Evolutionary conservation across 768 basidiomycete genomes (phyloP).

Genomic region (Crassisporium funariophilum): DNA sequence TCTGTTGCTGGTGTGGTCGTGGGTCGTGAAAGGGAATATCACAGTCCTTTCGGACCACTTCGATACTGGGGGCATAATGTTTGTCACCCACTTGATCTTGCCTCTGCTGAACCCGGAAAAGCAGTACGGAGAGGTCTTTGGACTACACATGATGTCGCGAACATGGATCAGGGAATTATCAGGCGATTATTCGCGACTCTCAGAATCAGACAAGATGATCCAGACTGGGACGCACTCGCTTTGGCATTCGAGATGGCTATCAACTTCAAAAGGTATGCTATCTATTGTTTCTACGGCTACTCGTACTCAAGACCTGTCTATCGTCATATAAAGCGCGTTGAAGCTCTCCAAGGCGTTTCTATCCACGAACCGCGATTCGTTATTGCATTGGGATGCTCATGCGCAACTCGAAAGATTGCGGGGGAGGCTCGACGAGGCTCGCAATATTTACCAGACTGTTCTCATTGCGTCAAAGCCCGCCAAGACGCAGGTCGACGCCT

Average conservation of each 20-base stretch:
- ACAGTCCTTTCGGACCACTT: constrained; percentile 65
- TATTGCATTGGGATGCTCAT: constrained; percentile 74
- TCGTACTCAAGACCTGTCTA: constrained; percentile 1
- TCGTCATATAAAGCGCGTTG: constrained; percentile 49
- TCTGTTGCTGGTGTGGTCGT: constrained; percentile 66
- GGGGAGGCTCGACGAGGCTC: constrained; percentile 64
- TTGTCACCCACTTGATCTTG: constrained; percentile 55
- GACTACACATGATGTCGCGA: constrained; percentile 49
- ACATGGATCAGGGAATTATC: constrained; percentile 51
- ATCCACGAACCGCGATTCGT: constrained; percentile 54
- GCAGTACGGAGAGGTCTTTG: constrained; percentile 36
- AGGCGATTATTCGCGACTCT: constrained; percentile 63
- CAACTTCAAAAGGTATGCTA: constrained; percentile 56
- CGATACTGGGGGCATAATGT: constrained; percentile 63
- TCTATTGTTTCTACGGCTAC: background rate
- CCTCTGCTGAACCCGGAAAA: constrained; percentile 22
- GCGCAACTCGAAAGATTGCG: constrained; percentile 72
- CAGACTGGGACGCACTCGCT: constrained; percentile 65
- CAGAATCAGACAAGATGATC: constrained; percentile 47
- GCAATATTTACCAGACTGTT: constrained; percentile 76
- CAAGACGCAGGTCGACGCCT: constrained; percentile 35
- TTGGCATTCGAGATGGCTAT: constrained; percentile 69
- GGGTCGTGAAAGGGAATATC: constrained; percentile 65
- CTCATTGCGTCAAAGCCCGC: constrained; percentile 48
- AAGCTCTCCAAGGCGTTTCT: constrained; percentile 70